phyloP scores from a whole-genome alignment of 768 basidiomycete genomes.

The Suillus sp. region DNA sequence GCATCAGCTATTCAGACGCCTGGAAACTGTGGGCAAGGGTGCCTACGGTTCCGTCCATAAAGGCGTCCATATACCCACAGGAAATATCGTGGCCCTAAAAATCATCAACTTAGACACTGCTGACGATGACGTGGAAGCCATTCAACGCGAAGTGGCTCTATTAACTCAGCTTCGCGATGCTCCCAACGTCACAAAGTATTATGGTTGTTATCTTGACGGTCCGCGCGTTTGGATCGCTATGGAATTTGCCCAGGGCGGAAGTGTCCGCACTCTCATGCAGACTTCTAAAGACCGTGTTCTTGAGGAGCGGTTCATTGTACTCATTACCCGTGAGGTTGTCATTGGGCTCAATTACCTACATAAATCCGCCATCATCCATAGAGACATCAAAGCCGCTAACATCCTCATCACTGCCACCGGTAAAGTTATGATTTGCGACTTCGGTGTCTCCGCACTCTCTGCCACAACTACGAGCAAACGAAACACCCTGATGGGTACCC shows the following conservation, averaged over 20 bases:
- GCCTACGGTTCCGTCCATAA: conserved; percentile 96
- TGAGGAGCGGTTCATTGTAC: conserved; percentile 86
- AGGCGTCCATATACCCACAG: conserved; percentile 80
- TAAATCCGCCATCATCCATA: conserved; percentile 91
- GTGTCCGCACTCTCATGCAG: conserved; percentile 92
- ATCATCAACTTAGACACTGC: conserved; percentile 97
- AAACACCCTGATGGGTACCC: conserved; percentile 95
- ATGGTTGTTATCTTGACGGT: conserved; percentile 93
- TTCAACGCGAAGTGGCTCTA: conserved; percentile 94
- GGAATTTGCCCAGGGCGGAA: conserved; percentile 96
- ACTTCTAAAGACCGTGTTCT: conserved; percentile 71
- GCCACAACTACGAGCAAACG: conserved; percentile 85
- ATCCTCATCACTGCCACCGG: conserved; percentile 86
- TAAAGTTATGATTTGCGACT: conserved; percentile 96
- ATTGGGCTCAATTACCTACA: conserved; percentile 88
- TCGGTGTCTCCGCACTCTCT: conserved; percentile 94
- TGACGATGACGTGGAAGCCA: conserved; percentile 95
- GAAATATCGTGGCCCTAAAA: conserved; percentile 93
- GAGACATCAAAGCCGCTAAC: conserved; percentile 98
- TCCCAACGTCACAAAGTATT: conserved; percentile 92
- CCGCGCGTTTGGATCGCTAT: conserved; percentile 98
- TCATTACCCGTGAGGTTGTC: conserved; percentile 90
- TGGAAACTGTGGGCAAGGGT: conserved; percentile 94
- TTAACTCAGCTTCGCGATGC: conserved; percentile 88
- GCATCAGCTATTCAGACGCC: conserved; percentile 79